A percentile compares a stretch with the other conserved stretches of the same genome.
Conservation (phyloP, 768 basidiomycete genomes). For the Saitozyma podzolica region DNA sequence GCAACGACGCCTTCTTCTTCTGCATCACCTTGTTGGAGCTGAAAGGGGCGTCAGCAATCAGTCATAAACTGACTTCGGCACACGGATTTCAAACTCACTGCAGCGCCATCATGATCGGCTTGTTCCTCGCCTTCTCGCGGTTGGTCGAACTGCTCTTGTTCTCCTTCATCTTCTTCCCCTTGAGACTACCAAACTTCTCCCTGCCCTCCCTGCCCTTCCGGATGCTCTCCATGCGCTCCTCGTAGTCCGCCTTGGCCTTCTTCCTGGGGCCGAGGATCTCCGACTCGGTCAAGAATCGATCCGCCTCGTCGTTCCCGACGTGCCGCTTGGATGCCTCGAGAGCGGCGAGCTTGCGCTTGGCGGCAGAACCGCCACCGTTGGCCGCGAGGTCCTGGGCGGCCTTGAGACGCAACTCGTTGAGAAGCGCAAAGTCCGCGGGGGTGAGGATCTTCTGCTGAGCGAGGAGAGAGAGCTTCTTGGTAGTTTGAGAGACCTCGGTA, state of each 20-base stretch:
- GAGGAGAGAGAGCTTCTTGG: conserved; percentile 49
- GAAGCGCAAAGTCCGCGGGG: conserved; percentile 89
- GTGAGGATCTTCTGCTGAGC: conserved; percentile 73
- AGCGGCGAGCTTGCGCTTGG: conserved; percentile 83
- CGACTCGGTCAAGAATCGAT: conserved; percentile 76
- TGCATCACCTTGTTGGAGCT: conserved; percentile 51
- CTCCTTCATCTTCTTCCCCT: conserved; percentile 87
- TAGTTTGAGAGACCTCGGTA: conserved; percentile 40
- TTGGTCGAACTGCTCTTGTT: conserved; percentile 83
- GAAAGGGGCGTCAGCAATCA: background rate
- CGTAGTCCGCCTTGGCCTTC: conserved; percentile 89
- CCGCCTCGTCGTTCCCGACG: conserved; percentile 56
- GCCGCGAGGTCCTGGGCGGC: conserved; percentile 72
- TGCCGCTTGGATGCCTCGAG: conserved; percentile 72
- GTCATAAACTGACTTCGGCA: background rate
- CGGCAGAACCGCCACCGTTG: conserved; percentile 66
- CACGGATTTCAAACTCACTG: conserved; percentile 41
- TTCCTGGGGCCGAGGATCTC: conserved; percentile 93
- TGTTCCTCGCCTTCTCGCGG: conserved; percentile 86
- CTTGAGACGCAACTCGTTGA: conserved; percentile 82
- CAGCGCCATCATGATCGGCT: conserved; percentile 74
- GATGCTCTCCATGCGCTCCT: conserved; percentile 86
- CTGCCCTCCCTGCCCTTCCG: conserved; percentile 90
- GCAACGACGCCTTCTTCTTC: conserved; percentile 53
- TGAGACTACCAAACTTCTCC: conserved; percentile 85